These are phyloP conservation scores for Podaxis sp. DNA, from an alignment of 768 basidiomycete species.

Conservation along the genomic window DNA sequence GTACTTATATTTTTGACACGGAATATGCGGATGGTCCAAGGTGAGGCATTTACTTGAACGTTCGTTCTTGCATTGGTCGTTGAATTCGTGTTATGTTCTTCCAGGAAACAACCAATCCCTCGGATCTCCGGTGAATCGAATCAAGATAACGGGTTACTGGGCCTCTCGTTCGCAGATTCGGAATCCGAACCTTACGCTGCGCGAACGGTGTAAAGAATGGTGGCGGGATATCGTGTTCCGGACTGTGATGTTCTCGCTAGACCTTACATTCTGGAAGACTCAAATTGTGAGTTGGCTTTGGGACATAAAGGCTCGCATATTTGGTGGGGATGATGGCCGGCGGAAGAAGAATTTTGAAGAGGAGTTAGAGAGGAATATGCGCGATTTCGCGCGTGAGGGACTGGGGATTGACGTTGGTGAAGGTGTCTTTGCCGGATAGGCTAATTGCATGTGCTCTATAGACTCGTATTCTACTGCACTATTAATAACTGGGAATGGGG, in stretches of 20 bases:
- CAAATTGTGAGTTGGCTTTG: conserved; percentile 51
- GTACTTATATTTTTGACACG: conserved; percentile 72
- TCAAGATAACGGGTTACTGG: conserved; percentile 86
- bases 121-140: conserved; percentile 84
- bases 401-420: conserved; percentile 74
- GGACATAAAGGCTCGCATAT: conserved; percentile 33
- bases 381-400: conserved; percentile 72
- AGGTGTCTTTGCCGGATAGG: conserved; percentile 50
- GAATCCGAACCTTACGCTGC: conserved; percentile 38
- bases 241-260: conserved; percentile 62
- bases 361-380: conserved; percentile 72
- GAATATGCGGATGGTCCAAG: conserved; percentile 71
- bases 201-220: conserved; percentile 47
- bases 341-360: conserved; percentile 70
- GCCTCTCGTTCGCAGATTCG: conserved; percentile 65
- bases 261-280: conserved; percentile 68
- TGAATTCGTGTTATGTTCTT: conserved; percentile 4
- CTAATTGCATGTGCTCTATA: neutral
- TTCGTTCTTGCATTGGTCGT: conserved; percentile 17
- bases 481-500: neutral
- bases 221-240: conserved; percentile 64
- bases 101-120: conserved; percentile 78
- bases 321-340: conserved; percentile 43
- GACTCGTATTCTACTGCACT: neutral
- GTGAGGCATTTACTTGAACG: conserved; percentile 19